phyloP scores from a whole-genome alignment of 2,329 filamentous ascomycete genomes.

The Tolypocladium tropicale region DNA sequence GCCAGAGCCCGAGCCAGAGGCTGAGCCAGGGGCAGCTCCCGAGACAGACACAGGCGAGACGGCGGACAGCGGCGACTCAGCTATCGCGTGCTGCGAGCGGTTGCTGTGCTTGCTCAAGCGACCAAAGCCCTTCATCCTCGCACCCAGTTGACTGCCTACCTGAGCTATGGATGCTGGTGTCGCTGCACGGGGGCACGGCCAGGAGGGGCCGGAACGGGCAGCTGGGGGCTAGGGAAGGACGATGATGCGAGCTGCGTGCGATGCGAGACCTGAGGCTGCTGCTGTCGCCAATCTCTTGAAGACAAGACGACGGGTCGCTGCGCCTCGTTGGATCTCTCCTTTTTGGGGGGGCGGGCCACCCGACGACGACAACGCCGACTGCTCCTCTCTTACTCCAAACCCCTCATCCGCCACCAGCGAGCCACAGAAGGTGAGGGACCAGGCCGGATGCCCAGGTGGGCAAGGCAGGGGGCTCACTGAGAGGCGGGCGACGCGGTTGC shows the following conservation, averaged over 20 bases:
- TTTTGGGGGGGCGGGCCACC: neutral
- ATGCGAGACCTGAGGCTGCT: neutral
- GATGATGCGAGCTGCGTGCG: neutral
- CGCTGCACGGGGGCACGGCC: neutral
- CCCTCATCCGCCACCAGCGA: neutral
- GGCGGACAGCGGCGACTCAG: conserved; percentile 27
- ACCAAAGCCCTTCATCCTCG: conserved; percentile 41
- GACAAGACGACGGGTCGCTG: neutral
- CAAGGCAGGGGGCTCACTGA: neutral
- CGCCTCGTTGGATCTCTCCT: neutral
- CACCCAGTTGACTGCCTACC: neutral
- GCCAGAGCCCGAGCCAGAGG: neutral
- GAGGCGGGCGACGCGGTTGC: neutral
- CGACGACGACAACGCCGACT: too few relatives aligned
- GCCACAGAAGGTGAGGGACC: neutral
- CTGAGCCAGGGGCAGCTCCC: neutral
- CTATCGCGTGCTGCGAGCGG: conserved; percentile 45
- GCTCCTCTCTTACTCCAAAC: neutral
- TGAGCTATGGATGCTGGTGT: neutral
- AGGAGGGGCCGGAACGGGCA: neutral
- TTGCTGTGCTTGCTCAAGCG: conserved; percentile 46
- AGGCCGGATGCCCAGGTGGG: neutral
- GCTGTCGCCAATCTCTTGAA: neutral
- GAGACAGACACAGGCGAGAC: neutral
- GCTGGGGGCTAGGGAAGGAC: neutral